Conservation (phyloP, 176 grass and related monocot species). For the Carex myosuroides region DNA sequence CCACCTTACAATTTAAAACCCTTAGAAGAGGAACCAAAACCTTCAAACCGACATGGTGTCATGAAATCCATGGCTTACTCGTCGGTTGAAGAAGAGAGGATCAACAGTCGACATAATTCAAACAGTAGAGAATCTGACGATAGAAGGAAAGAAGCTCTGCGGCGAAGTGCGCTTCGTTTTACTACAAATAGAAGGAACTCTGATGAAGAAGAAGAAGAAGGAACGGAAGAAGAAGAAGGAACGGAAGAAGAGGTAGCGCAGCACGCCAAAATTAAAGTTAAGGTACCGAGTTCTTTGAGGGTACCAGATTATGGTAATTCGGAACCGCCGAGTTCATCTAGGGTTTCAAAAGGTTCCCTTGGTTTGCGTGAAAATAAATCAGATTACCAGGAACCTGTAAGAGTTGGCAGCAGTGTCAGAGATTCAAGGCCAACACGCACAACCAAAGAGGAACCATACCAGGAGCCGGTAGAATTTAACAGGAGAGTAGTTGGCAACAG, state of each 20-base stretch:
- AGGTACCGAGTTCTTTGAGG: background rate
- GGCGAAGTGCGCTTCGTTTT: background rate
- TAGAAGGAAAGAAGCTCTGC: background rate
- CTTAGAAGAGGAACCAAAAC: conserved; percentile 9
- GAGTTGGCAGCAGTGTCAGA: no score
- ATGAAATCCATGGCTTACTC: background rate
- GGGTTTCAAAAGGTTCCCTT: background rate
- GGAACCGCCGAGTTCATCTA: background rate
- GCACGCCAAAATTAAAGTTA: background rate
- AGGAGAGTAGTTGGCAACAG: background rate
- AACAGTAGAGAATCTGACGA: background rate
- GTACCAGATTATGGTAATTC: background rate
- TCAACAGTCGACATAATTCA: background rate
- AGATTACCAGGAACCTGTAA: background rate
- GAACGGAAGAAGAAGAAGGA: background rate
- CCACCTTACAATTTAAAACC: background rate
- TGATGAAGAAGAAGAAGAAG: background rate
- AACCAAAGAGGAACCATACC: no score
- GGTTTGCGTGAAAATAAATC: conserved; percentile 1
- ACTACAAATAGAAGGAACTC: background rate
- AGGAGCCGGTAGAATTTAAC: background rate
- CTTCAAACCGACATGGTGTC: background rate
- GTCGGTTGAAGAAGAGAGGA: conserved; percentile 10
- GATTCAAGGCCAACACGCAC: no score
- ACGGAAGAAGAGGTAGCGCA: background rate